Percentiles rank a stretch among this genome's conserved stretches.
Evolutionary conservation across 129 eudicot species (phyloP).

Genomic region (Silybum marianum): DNA sequence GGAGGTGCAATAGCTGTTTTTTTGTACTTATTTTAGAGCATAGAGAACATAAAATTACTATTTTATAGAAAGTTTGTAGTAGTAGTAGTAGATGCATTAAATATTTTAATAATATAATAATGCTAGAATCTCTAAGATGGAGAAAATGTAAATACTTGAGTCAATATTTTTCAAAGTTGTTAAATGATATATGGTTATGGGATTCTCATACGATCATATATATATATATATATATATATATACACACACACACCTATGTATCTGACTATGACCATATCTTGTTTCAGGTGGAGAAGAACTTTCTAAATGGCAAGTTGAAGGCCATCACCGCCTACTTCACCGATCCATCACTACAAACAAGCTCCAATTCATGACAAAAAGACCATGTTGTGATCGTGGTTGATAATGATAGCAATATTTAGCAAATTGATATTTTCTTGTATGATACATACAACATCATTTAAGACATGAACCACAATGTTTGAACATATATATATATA

Average conservation of each 20-base stretch:
- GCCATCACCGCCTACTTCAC: slow-evolving; percentile 85
- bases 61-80: no score
- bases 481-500: no score
- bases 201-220: background rate
- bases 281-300: slow-evolving; percentile 84
- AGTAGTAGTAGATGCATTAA: no score
- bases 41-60: no score
- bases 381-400: slow-evolving; percentile 1
- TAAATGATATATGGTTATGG: background rate
- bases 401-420: background rate
- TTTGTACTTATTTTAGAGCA: no score
- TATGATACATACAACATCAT: no score
- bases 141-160: background rate
- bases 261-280: background rate
- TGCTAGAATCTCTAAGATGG: no score
- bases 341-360: slow-evolving; percentile 31
- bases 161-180: background rate
- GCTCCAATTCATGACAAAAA: slow-evolving; percentile 1
- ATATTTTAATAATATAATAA: no score
- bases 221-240: no score
- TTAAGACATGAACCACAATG: background rate
- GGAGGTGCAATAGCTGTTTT: no score
- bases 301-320: slow-evolving; percentile 76
- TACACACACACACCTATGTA: no score
- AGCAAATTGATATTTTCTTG: no score